Evolutionary conservation across 164 flowering plant species (phyloP).

Genomic region (Kalanchoe fedtschenkoi): DNA sequence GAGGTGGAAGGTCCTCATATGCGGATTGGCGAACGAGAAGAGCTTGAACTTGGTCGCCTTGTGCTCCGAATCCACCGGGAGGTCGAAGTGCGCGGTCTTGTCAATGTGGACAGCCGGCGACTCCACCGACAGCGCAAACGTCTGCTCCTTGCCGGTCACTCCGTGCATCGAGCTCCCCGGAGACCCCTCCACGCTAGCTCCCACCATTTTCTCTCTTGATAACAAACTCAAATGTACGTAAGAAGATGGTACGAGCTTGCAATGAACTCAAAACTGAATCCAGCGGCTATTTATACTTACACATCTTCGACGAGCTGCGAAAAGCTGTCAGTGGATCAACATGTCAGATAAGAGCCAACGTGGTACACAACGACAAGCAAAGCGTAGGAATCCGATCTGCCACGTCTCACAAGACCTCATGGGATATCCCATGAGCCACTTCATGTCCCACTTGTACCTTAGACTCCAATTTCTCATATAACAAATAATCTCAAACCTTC

Average conservation of each 20-base stretch:
- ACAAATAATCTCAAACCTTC: not conserved
- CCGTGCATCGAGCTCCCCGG: constrained; percentile 4
- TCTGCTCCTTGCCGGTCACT: constrained; percentile 3
- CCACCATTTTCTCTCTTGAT: not conserved
- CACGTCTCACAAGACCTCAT: not conserved
- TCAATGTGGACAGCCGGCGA: constrained; percentile 8
- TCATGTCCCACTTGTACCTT: not conserved
- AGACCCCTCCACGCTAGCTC: not conserved
- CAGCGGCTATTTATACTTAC: not conserved
- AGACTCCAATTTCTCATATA: not conserved
- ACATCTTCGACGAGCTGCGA: not conserved
- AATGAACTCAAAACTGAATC: not conserved
- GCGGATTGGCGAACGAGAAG: constrained; percentile 55
- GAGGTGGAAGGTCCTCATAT: constrained; percentile 82
- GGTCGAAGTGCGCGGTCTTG: constrained; percentile 19
- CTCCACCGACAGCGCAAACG: not conserved
- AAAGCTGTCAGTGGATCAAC: constrained; percentile 5
- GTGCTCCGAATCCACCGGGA: constrained; percentile 80
- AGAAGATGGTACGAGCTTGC: not conserved
- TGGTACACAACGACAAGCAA: not conserved
- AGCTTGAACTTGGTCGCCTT: constrained; percentile 54
- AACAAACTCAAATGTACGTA: not conserved
- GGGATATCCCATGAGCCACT: not conserved
- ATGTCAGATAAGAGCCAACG: not conserved
- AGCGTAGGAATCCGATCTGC: not conserved